Base-by-base conservation (phyloP, 495 filamentous ascomycete species). In the Neurospora pannonica region DNA sequence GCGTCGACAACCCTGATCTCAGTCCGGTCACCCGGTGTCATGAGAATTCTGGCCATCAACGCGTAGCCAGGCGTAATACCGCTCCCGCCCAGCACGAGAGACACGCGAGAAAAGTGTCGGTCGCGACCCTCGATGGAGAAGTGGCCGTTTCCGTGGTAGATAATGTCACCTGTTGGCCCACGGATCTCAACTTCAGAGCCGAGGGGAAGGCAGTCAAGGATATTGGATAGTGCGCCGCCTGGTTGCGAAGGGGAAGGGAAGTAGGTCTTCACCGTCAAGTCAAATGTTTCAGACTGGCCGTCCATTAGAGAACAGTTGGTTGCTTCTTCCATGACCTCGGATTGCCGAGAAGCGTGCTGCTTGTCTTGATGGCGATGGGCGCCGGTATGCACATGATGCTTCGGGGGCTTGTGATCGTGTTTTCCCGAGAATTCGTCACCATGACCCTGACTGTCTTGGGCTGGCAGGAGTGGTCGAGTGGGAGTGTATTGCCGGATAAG, bases 401-500 rank as follows among this genome's bases (percentile, higher is more conserved):
- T 34, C 6, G 54, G 24, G 24, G 24, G 54, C 24, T 17, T 62
- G 54, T 17, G 24, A 19, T 31, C 0, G 15, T 62, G 28, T 4
- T 62, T 17, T 62, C 36, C 21, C 5, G 21, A 5, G 0, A 9
- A n/a, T n/a, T 17, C 7, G n/a, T 48, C 62, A 38, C 36, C 15
- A 19, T 24, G 24, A 40, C 5, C 8, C 5, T 38, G 40, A 72
- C 4, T 38, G 13, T 19, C 24, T 9, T 54, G 48, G 38, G 74
- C 62, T 34, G 74, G 54, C 7, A 70, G 28, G 21, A 75, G 34
- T 6, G 74, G 74, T 9, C 71, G 60, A 2, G 74, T 73, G 11
- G 74, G 74, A 9, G 77, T 78, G 71, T 77, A 78, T 21, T 70
- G 60, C 13, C 77, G 48, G 15, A 78, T 74, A 34, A 77, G 19